Evolutionary conservation across 768 basidiomycete species (phyloP), one percentile per base, ranked within the genome.

Genomic region (Tephrocybe sp.): DNA sequence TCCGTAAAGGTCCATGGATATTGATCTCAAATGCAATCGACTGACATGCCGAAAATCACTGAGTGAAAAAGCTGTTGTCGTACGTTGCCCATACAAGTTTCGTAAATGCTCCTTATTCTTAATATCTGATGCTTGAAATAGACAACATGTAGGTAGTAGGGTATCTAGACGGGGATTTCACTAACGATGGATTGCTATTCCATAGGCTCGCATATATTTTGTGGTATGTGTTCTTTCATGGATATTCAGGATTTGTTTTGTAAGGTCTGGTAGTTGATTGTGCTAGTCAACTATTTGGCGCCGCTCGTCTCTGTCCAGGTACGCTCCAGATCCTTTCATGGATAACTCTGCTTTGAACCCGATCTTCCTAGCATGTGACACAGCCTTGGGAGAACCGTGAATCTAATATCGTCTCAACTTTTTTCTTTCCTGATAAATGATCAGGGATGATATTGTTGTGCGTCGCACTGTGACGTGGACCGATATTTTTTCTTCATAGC

Each of bases 141-240:
- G 62, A 60, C 59, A 39, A 69, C 67, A 45, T 66, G 61, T 64
- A 40, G 36, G 61, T 57, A 13, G 53, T 48, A 40, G 31, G 57
- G 34, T 26, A 12, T 9, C 23, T 39, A 34, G 20, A 32, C 41
- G 31, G 53, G 23, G 13, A 32, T 48, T 31, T 14, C n/a, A 40
- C 52, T 43, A 34, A 56, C 33, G 19, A 39, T 12, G 26, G 9
- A 26, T 3, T 26, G n/a, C 26, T 26, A 26, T 10, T 2, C 55
- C 20, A 14, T 53, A 90, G 89, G 89, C 70, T 90, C 89, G 49
- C 89, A 91, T 72, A 90, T 92, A 67, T 92, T 92, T 64, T 92
- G 89, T 63, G 76, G 89, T 87, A 66, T 60, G 70, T 52, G 42
- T 64, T 38, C 48, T 40, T 35, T 23, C 12, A 49, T 10, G 52